Evolutionary conservation across 441 rosid genomes (phyloP).

Genomic region (Francoa sonchifolia): DNA sequence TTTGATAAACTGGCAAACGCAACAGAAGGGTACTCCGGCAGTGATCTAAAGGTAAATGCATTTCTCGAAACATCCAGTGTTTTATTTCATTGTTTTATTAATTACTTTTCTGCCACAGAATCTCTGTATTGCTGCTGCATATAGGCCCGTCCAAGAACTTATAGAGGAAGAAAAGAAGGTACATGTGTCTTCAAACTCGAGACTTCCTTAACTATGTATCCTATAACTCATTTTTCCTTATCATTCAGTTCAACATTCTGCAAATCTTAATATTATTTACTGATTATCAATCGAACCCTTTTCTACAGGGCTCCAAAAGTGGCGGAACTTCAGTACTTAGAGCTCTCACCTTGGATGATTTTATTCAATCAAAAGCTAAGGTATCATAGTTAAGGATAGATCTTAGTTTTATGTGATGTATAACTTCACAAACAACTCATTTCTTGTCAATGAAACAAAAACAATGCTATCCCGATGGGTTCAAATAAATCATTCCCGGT

Average conservation of each 20-base stretch:
- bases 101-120: conserved; percentile 39
- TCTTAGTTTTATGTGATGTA: background rate
- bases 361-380: conserved; percentile 66
- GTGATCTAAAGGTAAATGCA: conserved; percentile 96
- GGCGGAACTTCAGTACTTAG: conserved; percentile 32
- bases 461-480: background rate
- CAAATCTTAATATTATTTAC: background rate
- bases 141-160: conserved; percentile 86
- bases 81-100: background rate
- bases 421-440: background rate
- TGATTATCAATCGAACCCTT: background rate
- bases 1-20: conserved; percentile 57
- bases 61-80: too few relatives aligned
- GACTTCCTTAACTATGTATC: background rate
- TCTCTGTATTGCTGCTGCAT: conserved; percentile 88
- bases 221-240: too few relatives aligned
- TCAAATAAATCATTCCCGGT: too few relatives aligned
- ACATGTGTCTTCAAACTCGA: conserved; percentile 7
- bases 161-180: conserved; percentile 68
- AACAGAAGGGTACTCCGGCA: conserved; percentile 91
- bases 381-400: too few relatives aligned
- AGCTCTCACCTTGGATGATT: conserved; percentile 61
- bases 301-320: conserved; percentile 26
- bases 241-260: background rate
- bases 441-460: background rate